These are phyloP conservation scores for Quillaja saponaria DNA, from an alignment of 306 rosid genomes.

Conservation along the genomic window DNA sequence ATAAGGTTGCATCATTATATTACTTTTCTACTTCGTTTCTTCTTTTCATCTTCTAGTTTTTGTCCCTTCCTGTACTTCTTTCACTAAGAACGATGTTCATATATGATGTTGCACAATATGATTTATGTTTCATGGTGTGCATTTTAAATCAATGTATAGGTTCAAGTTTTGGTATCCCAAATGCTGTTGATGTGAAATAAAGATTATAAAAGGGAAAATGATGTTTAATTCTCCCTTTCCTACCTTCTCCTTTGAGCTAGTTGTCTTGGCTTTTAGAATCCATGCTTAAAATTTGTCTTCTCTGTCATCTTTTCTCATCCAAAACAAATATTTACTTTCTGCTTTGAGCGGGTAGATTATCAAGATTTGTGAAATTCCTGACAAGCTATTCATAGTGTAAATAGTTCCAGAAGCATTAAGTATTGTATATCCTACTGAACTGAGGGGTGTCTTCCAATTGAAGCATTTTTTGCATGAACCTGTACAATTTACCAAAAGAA, in stretches of 20 bases:
- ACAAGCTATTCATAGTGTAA: constrained; percentile 1
- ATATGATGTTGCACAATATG: too few relatives aligned
- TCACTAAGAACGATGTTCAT: too few relatives aligned
- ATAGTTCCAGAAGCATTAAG: constrained; percentile 1
- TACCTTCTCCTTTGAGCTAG: background rate
- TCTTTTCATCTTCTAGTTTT: too few relatives aligned
- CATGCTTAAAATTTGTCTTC: constrained; percentile 2
- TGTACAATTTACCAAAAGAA: too few relatives aligned
- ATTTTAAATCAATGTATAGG: too few relatives aligned
- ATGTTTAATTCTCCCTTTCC: background rate
- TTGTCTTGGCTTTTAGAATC: background rate
- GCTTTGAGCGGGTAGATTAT: constrained; percentile 1
- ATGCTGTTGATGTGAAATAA: background rate
- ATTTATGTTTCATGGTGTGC: too few relatives aligned
- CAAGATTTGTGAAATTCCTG: constrained; percentile 6
- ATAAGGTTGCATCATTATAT: too few relatives aligned
- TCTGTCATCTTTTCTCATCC: constrained; percentile 1
- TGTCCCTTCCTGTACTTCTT: too few relatives aligned
- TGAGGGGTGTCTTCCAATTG: too few relatives aligned
- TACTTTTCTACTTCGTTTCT: too few relatives aligned
- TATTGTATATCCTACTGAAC: background rate
- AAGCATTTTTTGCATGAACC: too few relatives aligned
- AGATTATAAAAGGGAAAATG: constrained; percentile 3
- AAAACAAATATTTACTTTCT: constrained; percentile 16
- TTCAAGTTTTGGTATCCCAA: too few relatives aligned